Conservation (phyloP, 805 yeast genomes). For the Candida wancherniae region DNA sequence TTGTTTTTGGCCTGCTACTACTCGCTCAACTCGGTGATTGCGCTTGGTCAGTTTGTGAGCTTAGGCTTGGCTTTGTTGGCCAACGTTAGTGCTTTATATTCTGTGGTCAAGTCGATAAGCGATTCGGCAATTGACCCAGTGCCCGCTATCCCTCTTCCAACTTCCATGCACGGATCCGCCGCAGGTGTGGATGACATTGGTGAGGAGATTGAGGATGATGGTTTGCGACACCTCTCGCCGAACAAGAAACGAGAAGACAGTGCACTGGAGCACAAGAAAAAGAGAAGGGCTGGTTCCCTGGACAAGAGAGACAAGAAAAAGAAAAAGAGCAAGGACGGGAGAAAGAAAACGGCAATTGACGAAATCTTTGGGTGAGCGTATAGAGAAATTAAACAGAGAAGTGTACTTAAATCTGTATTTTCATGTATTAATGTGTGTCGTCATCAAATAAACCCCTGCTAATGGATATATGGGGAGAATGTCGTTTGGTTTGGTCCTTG, state of each 20-base stretch:
- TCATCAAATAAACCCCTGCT: too few species aligned
- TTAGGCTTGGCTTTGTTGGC: constrained; percentile 71
- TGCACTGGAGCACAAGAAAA: constrained; percentile 11
- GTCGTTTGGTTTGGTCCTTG: too few species aligned
- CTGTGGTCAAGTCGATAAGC: constrained; percentile 15
- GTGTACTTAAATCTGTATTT: too few species aligned
- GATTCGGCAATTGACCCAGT: too few species aligned
- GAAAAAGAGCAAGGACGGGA: constrained; percentile 33
- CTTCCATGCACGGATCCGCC: too few species aligned
- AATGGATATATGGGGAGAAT: too few species aligned
- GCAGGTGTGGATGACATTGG: constrained; percentile 3
- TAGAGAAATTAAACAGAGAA: constrained; percentile 1
- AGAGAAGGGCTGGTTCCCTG: too few species aligned
- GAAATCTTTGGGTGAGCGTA: constrained; percentile 58
- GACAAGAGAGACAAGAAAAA: constrained; percentile 13
- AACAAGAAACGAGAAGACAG: constrained; percentile 15
- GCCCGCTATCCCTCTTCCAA: too few species aligned
- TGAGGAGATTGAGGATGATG: constrained; percentile 7
- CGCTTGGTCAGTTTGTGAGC: constrained; percentile 71
- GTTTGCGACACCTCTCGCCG: constrained; percentile 18
- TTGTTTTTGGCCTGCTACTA: constrained; percentile 48
- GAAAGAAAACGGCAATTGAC: constrained; percentile 57
- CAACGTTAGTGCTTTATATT: constrained; percentile 41
- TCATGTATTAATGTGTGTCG: too few species aligned
- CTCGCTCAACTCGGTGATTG: constrained; percentile 61